Percentiles rank a stretch among this genome's conserved stretches.
phyloP scores from a whole-genome alignment of 1,284 basidiomycete genomes.

The Phellopilus nigrolimitatus region DNA sequence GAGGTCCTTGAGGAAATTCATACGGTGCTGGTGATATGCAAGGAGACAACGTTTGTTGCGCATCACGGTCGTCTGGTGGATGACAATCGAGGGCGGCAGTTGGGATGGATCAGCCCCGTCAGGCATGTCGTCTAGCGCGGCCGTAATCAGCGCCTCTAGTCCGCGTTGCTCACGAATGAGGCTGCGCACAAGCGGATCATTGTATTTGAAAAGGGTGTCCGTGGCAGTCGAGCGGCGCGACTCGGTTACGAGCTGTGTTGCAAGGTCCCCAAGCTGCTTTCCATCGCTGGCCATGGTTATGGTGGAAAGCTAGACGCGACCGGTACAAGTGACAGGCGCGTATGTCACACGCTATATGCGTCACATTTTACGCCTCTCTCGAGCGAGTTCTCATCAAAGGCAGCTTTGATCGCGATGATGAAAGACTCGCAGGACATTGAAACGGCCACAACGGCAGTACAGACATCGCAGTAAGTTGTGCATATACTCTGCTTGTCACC shows the following conservation, averaged over 20 bases:
- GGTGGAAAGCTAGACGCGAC: background rate
- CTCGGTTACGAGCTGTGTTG: slow-evolving; percentile 83
- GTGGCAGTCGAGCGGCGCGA: slow-evolving; percentile 80
- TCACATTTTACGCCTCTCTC: background rate
- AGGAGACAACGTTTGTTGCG: slow-evolving; percentile 93
- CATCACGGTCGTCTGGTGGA: slow-evolving; percentile 83
- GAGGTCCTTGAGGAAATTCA: slow-evolving; percentile 77
- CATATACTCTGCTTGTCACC: slow-evolving; percentile 1
- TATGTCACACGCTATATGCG: background rate
- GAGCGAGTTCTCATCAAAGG: too few species aligned
- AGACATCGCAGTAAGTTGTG: slow-evolving; percentile 25
- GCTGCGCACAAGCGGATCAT: slow-evolving; percentile 80
- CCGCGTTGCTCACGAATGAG: slow-evolving; percentile 90
- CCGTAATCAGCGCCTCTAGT: slow-evolving; percentile 61
- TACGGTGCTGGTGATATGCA: slow-evolving; percentile 84
- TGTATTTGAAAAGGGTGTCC: slow-evolving; percentile 87
- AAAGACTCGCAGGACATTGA: slow-evolving; percentile 47
- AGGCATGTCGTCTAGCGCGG: slow-evolving; percentile 37
- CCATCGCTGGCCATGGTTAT: slow-evolving; percentile 10
- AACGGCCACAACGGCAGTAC: slow-evolving; percentile 43
- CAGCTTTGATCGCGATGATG: slow-evolving; percentile 7
- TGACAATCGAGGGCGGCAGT: slow-evolving; percentile 66
- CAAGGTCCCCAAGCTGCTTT: slow-evolving; percentile 73
- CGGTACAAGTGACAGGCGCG: background rate
- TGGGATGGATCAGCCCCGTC: slow-evolving; percentile 33